Base-by-base conservation (phyloP, 2,329 filamentous ascomycete genomes). In the Eutypa lata region DNA sequence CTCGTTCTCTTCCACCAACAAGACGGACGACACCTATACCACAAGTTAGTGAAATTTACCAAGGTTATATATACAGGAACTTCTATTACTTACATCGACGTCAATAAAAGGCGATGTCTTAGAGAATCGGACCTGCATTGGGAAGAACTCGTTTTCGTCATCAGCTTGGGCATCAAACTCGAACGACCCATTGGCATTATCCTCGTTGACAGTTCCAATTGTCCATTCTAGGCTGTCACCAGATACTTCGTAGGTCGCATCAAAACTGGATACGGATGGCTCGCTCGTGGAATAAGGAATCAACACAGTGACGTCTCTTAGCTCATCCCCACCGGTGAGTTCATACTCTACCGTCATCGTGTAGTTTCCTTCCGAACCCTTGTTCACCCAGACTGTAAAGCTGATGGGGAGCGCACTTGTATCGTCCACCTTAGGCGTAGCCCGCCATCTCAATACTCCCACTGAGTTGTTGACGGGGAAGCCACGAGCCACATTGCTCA, bases 341-440 rank as follows among this genome's bases (percentile, higher is more conserved):
- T 99, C 94, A 70, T 97, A 99, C 73, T 97, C 94, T 33, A 97
- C 84, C 2, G 93, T 99, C 67, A 99, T 84, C 59, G 89, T 95
- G 72, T 88, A 95, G 65, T 87, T 91, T 68, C 86, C 84, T 46
- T 87, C 84, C 21, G 84, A 82, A 47, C 90, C 88, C 72, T 92
- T 91, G 73, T 96, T 97, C 55, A 96, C 90, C 94, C 94, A 99
- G 37, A 97, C 93, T 2, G 91, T 97, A 71, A 99, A 97, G 37
- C 89, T 94, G 65, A 99, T 94, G 7, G 94, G 94, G 37, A 95
- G 86, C 51, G 92, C 84, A 57, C 85, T 86, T 35, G 88, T 74
- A 62, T 95, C 90, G 61, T 95, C 91, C 2, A 82, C 80, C 73
- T 90, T 91, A 47, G 91, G 89, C 16, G 87, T 85, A 21, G 90